Conservation (phyloP, 345 rosid species). For the Sapria himalayana region DNA sequence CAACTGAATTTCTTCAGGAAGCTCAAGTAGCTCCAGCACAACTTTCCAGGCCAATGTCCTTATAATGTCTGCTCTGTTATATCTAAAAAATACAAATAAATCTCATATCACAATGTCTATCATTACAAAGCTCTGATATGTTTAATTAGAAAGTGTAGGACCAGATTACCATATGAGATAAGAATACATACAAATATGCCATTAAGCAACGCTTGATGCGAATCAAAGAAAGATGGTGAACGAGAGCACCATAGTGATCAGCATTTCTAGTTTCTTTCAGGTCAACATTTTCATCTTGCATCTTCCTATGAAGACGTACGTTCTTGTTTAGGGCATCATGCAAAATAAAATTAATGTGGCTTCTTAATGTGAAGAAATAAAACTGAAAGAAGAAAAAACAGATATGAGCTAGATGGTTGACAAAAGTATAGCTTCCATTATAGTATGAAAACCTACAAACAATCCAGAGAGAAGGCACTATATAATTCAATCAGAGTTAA, state of each 20-base stretch:
- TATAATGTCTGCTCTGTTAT: conserved; percentile 63
- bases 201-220: conserved; percentile 85
- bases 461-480: too few species aligned
- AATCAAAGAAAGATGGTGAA: conserved; percentile 66
- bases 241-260: conserved; percentile 74
- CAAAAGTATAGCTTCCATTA: too few species aligned
- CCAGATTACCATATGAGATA: conserved; percentile 1
- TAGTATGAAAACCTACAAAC: too few species aligned
- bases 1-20: conserved; percentile 54
- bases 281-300: conserved; percentile 73
- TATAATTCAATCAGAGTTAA: too few species aligned
- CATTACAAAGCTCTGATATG: not conserved
- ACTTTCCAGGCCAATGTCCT: conserved; percentile 55
- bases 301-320: too few species aligned
- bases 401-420: too few species aligned
- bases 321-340: too few species aligned
- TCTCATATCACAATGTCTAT: not conserved
- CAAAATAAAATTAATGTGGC: too few species aligned
- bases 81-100: conserved; percentile 21
- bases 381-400: too few species aligned
- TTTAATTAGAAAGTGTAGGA: conserved; percentile 3
- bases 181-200: conserved; percentile 56
- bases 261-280: conserved; percentile 56
- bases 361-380: too few species aligned
- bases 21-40: conserved; percentile 47